Evolutionary conservation across 1,284 basidiomycete species (phyloP), one percentile per base, ranked within the genome.

Genomic region (Microbotryomycetes sp.): DNA sequence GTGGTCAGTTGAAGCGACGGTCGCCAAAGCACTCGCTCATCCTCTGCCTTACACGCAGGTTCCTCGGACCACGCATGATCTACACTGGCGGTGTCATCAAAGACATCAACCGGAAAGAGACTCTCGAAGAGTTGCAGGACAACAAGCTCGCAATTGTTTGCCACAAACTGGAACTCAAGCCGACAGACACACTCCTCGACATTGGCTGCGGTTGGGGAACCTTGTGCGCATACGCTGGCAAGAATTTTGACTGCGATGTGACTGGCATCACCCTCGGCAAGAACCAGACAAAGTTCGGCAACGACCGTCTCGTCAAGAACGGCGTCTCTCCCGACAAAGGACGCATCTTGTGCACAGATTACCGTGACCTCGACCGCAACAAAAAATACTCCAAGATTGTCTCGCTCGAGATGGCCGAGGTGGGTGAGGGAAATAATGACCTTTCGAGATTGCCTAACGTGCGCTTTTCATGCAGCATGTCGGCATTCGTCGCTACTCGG

Each of bases 131-230:
- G 73, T 83, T 99, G 45, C 96, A 99, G 80, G 94, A 98, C 78
- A 99, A 98, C 83, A 98, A 98, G 77, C 85, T 97, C 65, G 85
- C 86, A 45, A 78, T 96, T 64, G 93, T 98, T 41, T 97, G 94
- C 79, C 88, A 87, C 73, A 98, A 98, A 78, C 85, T 99, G 66
- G 82, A 87, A 74, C 82, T 98, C 59, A 80, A 96, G 73, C 83
- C 89, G 26, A 81, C 81, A 0, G 91, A 93, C 76, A 82, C 84
- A 66, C 80, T 97, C 35, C 85, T 98, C 60, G 90, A 92, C 72
- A 89, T 97, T 68, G 94, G 94, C 35, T 98, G 96, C 75, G 96
- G 96, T 54, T 98, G 94, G 96, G 96, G 94, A 30, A 97, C 96
- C 1, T 85, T 99, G 59, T 83, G 85, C 53, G 86, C 94, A 1